These are phyloP conservation scores for Alternaria triticina DNA, from an alignment of 2,329 filamentous ascomycete genomes.

Conservation along the genomic window DNA sequence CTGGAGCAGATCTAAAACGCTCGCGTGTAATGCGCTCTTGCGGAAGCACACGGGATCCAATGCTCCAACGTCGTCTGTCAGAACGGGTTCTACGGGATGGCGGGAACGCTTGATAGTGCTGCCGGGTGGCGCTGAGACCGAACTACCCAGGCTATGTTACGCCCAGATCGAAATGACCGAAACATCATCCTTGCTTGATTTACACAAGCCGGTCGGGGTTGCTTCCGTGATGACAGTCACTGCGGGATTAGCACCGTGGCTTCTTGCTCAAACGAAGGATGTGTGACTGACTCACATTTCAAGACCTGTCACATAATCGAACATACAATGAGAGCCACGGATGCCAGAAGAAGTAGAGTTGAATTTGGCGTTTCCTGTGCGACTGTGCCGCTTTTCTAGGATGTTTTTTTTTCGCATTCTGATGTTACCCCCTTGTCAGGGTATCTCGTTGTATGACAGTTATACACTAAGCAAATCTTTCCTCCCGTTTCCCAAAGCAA, in stretches of 20 bases:
- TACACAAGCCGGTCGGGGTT: neutral
- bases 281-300: neutral
- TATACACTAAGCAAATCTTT: slow-evolving; percentile 25
- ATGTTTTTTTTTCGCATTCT: slow-evolving; percentile 36
- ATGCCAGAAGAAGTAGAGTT: neutral
- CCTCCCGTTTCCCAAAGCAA: slow-evolving; percentile 25
- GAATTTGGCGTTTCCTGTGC: slow-evolving; percentile 16
- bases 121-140: neutral
- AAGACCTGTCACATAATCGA: neutral
- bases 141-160: neutral
- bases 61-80: neutral
- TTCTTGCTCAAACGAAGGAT: neutral
- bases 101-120: neutral
- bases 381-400: slow-evolving; percentile 28
- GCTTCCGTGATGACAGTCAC: neutral
- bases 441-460: slow-evolving; percentile 29
- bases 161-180: neutral
- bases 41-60: neutral
- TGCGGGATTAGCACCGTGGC: neutral
- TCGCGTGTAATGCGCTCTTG: neutral
- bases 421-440: slow-evolving; percentile 24
- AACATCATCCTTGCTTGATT: neutral
- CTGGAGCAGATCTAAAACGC: neutral
- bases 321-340: neutral
- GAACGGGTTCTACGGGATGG: neutral